Conservation (phyloP, 805 yeast genomes). For the Blastobotrys robertii region DNA sequence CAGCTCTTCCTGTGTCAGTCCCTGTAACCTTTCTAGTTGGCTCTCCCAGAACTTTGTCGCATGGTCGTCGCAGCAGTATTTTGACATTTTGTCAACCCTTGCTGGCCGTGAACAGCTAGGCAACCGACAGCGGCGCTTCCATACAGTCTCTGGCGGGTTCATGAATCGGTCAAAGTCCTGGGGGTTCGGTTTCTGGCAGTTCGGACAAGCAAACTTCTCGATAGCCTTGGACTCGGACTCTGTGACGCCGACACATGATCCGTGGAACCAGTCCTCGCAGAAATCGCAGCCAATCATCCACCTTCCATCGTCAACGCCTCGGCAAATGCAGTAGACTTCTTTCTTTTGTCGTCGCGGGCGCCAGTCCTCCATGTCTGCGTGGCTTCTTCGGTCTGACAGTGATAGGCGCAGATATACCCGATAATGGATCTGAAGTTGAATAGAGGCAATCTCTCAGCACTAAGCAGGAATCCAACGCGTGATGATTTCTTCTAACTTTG, state of each 20-base stretch:
- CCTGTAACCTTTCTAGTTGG: conserved; percentile 6
- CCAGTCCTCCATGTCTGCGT: no score
- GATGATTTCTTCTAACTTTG: no score
- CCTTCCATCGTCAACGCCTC: conserved; percentile 67
- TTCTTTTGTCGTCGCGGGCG: neutral
- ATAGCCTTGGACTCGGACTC: conserved; percentile 44
- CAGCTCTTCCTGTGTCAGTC: conserved; percentile 8
- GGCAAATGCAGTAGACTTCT: conserved; percentile 54
- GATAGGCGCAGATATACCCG: no score
- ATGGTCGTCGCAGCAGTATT: conserved; percentile 69
- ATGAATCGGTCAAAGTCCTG: no score
- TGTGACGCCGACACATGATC: conserved; percentile 59
- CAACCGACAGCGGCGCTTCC: conserved; percentile 72
- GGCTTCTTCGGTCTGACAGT: no score
- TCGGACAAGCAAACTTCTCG: conserved; percentile 59
- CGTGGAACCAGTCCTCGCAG: conserved; percentile 94
- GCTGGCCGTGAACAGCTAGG: conserved; percentile 48
- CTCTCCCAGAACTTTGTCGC: conserved; percentile 36
- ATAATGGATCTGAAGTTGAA: no score
- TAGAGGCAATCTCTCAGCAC: no score
- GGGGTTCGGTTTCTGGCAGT: conserved; percentile 33
- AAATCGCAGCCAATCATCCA: conserved; percentile 93
- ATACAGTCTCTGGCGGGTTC: conserved; percentile 33
- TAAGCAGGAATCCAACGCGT: no score
- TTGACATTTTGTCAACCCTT: conserved; percentile 31